Conservation (phyloP, 345 rosid genomes). For the Leavenworthia alabamica region DNA sequence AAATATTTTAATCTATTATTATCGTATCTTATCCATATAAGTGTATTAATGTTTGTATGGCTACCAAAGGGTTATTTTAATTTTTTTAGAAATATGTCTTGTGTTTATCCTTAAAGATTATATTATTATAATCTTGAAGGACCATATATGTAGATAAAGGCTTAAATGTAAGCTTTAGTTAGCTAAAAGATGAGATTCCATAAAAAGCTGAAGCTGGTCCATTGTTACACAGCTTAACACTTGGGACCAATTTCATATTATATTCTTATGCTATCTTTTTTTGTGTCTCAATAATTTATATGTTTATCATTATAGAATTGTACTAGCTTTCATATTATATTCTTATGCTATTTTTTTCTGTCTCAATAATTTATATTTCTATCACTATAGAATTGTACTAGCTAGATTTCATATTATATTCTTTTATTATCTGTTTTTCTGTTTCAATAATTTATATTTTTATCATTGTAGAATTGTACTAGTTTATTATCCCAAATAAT, state of each 20-base stretch:
- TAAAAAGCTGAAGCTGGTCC: slow-evolving; percentile 28
- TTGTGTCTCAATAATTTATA: not conserved
- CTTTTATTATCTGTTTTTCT: not conserved
- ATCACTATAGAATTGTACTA: not conserved
- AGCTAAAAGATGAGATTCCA: slow-evolving; percentile 28
- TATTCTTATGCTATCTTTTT: slow-evolving; percentile 7
- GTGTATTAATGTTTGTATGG: not conserved
- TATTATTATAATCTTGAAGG: slow-evolving; percentile 6
- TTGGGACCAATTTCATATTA: slow-evolving; percentile 30
- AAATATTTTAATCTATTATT: not conserved
- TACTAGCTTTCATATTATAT: too few relatives aligned
- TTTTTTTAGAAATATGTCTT: not conserved
- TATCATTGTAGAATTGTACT: not conserved
- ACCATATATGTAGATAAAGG: slow-evolving; percentile 27
- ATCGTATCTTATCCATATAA: not conserved
- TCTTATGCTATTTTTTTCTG: not conserved
- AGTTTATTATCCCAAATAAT: not conserved
- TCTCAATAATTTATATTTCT: not conserved
- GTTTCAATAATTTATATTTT: not conserved
- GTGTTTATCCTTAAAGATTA: slow-evolving; percentile 4
- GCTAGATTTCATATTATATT: too few relatives aligned
- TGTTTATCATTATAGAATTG: not conserved
- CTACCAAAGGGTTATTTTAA: not conserved
- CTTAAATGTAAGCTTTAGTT: slow-evolving; percentile 25
- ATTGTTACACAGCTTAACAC: slow-evolving; percentile 26